Conservation (phyloP, 2,329 filamentous ascomycete genomes). For the Sporothrix pseudoabietina region DNA sequence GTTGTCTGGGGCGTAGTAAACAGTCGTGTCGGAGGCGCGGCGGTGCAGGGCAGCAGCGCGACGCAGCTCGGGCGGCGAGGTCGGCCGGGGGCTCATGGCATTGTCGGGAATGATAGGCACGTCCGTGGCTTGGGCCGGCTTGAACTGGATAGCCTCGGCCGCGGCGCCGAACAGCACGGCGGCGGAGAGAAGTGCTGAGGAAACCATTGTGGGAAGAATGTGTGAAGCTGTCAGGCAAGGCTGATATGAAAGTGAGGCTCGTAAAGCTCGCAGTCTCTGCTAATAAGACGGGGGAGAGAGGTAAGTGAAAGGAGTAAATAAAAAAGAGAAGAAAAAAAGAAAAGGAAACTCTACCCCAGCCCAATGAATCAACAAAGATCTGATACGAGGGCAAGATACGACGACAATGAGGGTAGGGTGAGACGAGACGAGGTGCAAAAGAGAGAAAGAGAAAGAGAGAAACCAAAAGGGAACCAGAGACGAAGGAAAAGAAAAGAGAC, state of each 20-base stretch:
- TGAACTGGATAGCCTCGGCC: slow-evolving; percentile 25
- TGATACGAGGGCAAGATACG: not conserved
- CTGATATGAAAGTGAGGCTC: not conserved
- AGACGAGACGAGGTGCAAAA: not conserved
- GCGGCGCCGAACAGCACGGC: slow-evolving; percentile 28
- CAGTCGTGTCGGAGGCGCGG: slow-evolving; percentile 23
- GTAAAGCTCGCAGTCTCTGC: not conserved
- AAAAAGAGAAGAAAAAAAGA: not conserved
- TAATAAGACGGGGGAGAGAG: not conserved
- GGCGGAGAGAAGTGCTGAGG: slow-evolving; percentile 18
- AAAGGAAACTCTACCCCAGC: not conserved
- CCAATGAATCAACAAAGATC: not conserved
- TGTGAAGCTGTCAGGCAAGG: not conserved
- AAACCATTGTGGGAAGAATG: not conserved
- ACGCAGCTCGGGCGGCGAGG: slow-evolving; percentile 23
- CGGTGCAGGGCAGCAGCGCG: slow-evolving; percentile 3
- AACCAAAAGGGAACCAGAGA: not conserved
- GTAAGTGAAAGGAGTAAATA: not conserved
- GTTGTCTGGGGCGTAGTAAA: slow-evolving; percentile 34
- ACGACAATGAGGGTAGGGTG: not conserved
- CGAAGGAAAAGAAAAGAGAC: slow-evolving; percentile 1
- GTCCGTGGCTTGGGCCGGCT: slow-evolving; percentile 17
- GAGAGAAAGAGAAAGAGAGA: not conserved
- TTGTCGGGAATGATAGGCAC: slow-evolving; percentile 20
- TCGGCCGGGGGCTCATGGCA: slow-evolving; percentile 27